Conservation (phyloP, 768 basidiomycete genomes). For the Lyophyllum atratum region DNA sequence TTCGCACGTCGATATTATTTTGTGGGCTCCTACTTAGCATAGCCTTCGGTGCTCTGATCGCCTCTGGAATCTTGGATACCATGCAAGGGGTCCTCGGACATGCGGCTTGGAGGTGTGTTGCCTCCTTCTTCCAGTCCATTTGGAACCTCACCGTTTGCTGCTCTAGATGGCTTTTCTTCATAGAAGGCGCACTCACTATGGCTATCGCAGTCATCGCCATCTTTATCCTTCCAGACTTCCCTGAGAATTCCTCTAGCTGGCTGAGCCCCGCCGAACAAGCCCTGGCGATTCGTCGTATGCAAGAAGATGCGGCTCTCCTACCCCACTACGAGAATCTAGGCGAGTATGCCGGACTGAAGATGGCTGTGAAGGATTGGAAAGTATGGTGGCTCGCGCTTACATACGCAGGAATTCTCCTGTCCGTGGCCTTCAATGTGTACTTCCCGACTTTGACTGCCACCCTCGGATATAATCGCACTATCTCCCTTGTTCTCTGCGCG, state of each 20-base stretch:
- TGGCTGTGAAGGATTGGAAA: constrained; percentile 64
- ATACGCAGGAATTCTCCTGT: constrained; percentile 44
- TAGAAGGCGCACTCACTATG: constrained; percentile 47
- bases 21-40: not conserved
- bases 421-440: constrained; percentile 49
- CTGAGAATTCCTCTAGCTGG: constrained; percentile 28
- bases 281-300: constrained; percentile 7
- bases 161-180: constrained; percentile 10
- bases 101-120: not conserved
- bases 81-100: not conserved
- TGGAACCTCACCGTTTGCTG: too few species aligned
- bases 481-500: not conserved
- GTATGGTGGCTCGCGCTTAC: constrained; percentile 66
- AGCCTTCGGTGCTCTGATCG: not conserved
- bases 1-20: not conserved
- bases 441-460: not conserved
- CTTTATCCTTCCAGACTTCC: constrained; percentile 39
- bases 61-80: not conserved
- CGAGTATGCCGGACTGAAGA: constrained; percentile 42
- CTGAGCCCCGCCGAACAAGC: constrained; percentile 17
- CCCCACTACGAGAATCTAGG: not conserved
- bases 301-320: not conserved
- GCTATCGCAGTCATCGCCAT: constrained; percentile 45
- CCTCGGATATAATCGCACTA: not conserved
- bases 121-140: too few species aligned